A percentile compares a stretch with the other conserved stretches of the same genome.
Evolutionary conservation across 2,329 filamentous ascomycete species (phyloP).

Genomic region (Alternaria sp.): DNA sequence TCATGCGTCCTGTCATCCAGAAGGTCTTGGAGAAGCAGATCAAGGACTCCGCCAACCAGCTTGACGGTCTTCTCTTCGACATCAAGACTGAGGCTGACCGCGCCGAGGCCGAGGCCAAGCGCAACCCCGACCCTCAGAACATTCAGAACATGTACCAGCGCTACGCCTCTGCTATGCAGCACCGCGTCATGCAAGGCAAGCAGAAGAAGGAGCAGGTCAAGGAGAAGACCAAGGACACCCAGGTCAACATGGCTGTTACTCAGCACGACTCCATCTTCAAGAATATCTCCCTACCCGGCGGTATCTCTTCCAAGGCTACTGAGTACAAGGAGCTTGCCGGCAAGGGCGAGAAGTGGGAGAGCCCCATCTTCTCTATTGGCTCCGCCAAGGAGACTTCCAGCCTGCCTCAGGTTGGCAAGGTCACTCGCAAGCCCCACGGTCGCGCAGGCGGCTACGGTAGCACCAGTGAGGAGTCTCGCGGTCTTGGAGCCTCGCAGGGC

Average conservation of each 20-base stretch:
- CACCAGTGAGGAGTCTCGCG: constrained; percentile 20
- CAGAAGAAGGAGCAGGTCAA: constrained; percentile 70
- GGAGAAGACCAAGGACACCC: constrained; percentile 63
- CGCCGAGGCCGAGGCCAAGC: constrained; percentile 68
- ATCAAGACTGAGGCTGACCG: constrained; percentile 84
- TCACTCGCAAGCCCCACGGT: constrained; percentile 66
- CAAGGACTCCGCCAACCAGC: constrained; percentile 77
- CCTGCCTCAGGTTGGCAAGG: constrained; percentile 64
- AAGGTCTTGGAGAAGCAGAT: constrained; percentile 91
- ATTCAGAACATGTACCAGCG: constrained; percentile 84
- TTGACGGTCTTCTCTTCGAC: constrained; percentile 74
- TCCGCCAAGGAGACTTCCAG: constrained; percentile 73
- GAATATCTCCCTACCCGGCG: constrained; percentile 81
- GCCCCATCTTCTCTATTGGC: constrained; percentile 89
- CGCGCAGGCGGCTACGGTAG: constrained; percentile 46
- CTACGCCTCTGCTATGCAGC: constrained; percentile 78
- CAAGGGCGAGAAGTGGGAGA: constrained; percentile 94
- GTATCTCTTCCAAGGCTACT: constrained; percentile 90
- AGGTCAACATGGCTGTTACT: constrained; percentile 83
- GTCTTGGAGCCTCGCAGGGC: constrained; percentile 22
- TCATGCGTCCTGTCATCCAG: constrained; percentile 81
- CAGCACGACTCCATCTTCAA: constrained; percentile 93
- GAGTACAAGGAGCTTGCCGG: constrained; percentile 87
- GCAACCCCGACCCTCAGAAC: constrained; percentile 71
- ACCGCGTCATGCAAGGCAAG: constrained; percentile 75